Evolutionary conservation across 306 rosid species (phyloP).

Genomic region (Quercus aquifolioides): DNA sequence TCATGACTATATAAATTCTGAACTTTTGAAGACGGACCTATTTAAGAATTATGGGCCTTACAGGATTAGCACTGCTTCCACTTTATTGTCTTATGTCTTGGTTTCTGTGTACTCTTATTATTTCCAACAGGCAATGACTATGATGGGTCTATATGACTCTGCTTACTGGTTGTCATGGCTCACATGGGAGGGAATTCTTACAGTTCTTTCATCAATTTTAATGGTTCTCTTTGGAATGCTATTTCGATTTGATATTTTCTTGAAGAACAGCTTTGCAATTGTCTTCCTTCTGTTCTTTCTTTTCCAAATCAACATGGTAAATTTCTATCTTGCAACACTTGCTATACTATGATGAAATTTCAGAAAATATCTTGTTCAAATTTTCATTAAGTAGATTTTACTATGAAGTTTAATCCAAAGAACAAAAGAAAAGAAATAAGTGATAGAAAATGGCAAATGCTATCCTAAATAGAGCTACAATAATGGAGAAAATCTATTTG

Average conservation of each 20-base stretch:
- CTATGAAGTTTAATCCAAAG: too few species aligned
- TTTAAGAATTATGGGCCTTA: neutral
- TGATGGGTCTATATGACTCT: slow-evolving; percentile 89
- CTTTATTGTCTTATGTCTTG: neutral
- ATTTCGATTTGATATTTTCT: slow-evolving; percentile 76
- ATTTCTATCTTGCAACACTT: slow-evolving; percentile 14
- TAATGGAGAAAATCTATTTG: too few species aligned
- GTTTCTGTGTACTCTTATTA: neutral
- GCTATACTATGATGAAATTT: neutral
- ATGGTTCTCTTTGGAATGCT: slow-evolving; percentile 81
- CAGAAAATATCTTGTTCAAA: too few species aligned
- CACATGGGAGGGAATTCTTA: slow-evolving; percentile 68
- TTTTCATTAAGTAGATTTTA: too few species aligned
- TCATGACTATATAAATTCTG: too few species aligned
- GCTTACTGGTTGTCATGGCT: slow-evolving; percentile 93
- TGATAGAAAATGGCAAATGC: too few species aligned
- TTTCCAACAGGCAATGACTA: slow-evolving; percentile 63
- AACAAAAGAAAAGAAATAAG: too few species aligned
- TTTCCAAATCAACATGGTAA: slow-evolving; percentile 85
- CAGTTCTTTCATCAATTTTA: slow-evolving; percentile 62
- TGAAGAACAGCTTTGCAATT: slow-evolving; percentile 62
- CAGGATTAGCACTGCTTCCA: neutral
- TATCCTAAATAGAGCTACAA: too few species aligned
- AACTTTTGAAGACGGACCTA: too few species aligned
- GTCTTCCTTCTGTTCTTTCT: slow-evolving; percentile 73